A percentile compares a stretch with the other conserved stretches of the same genome.
Evolutionary conservation across 345 rosid genomes (phyloP).

Genomic region (Barbarea vulgaris): DNA sequence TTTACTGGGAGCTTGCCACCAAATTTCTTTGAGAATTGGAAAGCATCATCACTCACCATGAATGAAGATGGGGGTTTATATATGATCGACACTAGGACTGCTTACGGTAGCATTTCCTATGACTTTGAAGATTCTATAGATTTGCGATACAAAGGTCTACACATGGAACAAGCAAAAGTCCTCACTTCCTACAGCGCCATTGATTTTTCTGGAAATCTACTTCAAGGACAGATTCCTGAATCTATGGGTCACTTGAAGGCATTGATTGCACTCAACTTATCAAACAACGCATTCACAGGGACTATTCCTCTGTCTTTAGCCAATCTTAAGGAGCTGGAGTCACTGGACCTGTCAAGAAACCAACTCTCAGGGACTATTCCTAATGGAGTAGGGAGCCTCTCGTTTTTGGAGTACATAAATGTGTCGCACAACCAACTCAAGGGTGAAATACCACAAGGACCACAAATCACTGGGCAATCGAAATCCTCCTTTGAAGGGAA

Average conservation of each 20-base stretch:
- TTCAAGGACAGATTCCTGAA: background rate
- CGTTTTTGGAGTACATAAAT: too few relatives aligned
- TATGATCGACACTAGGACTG: background rate
- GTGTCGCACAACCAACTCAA: too few relatives aligned
- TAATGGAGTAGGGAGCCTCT: too few relatives aligned
- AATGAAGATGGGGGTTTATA: background rate
- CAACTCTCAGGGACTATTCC: too few relatives aligned
- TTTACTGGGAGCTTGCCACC: constrained; percentile 15
- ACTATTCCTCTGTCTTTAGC: too few relatives aligned
- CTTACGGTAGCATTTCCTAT: background rate
- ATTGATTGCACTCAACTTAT: background rate
- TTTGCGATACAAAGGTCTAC: constrained; percentile 25
- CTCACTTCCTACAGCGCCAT: background rate
- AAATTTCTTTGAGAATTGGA: constrained; percentile 18
- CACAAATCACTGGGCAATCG: too few relatives aligned
- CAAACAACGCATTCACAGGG: too few relatives aligned
- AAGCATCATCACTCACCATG: background rate
- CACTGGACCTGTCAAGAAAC: too few relatives aligned
- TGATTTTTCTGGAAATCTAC: background rate
- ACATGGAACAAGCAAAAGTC: background rate
- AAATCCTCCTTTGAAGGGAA: too few relatives aligned
- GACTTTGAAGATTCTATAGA: background rate
- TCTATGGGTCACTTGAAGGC: background rate
- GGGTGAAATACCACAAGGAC: too few relatives aligned
- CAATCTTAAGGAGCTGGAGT: too few relatives aligned